A percentile compares a stretch with the other conserved stretches of the same genome.
Evolutionary conservation across 2,329 filamentous ascomycete genomes (phyloP).

Genomic region (Myriangium duriaei): DNA sequence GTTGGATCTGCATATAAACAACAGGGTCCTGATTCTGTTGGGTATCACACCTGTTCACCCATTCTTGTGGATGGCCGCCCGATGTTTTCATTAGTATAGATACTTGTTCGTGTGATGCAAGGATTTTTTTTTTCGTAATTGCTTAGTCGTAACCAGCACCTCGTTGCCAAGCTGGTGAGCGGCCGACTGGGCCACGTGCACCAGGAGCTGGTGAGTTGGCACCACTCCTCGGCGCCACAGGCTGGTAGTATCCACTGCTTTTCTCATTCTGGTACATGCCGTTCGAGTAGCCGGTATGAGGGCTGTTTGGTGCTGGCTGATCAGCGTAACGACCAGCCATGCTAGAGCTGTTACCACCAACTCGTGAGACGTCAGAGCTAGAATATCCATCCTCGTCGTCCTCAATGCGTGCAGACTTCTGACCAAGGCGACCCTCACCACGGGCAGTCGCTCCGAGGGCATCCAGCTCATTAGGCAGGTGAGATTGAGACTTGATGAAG

Average conservation of each 20-base stretch:
- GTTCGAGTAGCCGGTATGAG: conserved; percentile 8
- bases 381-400: conserved; percentile 57
- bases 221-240: conserved; percentile 11
- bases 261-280: conserved; percentile 11
- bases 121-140: too few relatives aligned
- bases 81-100: conserved; percentile 6
- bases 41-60: too few relatives aligned
- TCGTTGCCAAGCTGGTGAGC: conserved; percentile 51
- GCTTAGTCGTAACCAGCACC: conserved; percentile 50
- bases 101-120: conserved; percentile 1
- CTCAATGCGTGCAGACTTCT: conserved; percentile 46
- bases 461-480: conserved; percentile 79
- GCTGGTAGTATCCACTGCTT: conserved; percentile 8
- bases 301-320: conserved; percentile 12
- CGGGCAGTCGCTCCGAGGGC: conserved; percentile 79
- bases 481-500: conserved; percentile 92
- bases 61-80: too few relatives aligned
- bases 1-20: too few relatives aligned
- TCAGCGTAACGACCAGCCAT: conserved; percentile 24
- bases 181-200: conserved; percentile 19
- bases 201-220: conserved; percentile 10
- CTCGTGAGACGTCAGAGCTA: conserved; percentile 23
- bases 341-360: conserved; percentile 25
- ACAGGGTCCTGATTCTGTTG: too few relatives aligned
- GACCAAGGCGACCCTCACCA: conserved; percentile 48